Evolutionary conservation across 169 alveolate species (phyloP), one percentile per base, ranked within the genome.

Genomic region (Besnoitia besnoiti): DNA sequence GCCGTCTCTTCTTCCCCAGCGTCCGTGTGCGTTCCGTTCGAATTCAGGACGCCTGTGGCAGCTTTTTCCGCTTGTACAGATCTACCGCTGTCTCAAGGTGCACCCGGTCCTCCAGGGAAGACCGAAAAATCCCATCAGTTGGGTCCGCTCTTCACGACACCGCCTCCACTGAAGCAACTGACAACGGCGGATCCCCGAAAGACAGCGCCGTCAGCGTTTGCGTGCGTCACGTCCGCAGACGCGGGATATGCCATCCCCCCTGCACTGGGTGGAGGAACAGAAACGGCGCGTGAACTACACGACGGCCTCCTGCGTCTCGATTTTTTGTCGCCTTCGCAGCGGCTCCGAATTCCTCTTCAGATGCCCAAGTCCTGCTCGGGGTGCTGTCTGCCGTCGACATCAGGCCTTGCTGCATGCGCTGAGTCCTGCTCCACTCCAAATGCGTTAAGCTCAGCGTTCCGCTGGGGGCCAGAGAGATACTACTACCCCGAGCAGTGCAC

Each of bases 401-500:
- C 67, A 19, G 33, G 67, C 67, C 7, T 55, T 21, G 67, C 33
- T 0, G 67, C 12, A 16, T 55, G 12, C 30, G 67, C 30, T n/a
- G 27, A n/a, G 5, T n/a, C 12, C n/a, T 21, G 67, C 67, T 55
- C 24, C 67, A 21, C 67, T 55, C 67, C 7, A 49, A 49, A 55
- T 21, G 67, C 7, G 67, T 19, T 19, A 5, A 73, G 8, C 46
- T 10, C 47, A n/a, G 82, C 44, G 12, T 5, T 73, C 47, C 39
- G 24, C 39, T 73, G 82, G 82, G 82, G 82, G n/a, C 47, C n/a
- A 1, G 82, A 73, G 82, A 73, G 46, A 37, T 73, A 73, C 82
- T 73, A 42, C 46, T 73, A 73, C 21, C 82, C 82, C n/a, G 82
- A 73, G 82, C 82, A 27, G 82, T 73, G 82, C n/a, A 73, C 82